Evolutionary conservation across 495 filamentous ascomycete species (phyloP), one percentile per base, ranked within the genome.

Genomic region (Tuber brumale): DNA sequence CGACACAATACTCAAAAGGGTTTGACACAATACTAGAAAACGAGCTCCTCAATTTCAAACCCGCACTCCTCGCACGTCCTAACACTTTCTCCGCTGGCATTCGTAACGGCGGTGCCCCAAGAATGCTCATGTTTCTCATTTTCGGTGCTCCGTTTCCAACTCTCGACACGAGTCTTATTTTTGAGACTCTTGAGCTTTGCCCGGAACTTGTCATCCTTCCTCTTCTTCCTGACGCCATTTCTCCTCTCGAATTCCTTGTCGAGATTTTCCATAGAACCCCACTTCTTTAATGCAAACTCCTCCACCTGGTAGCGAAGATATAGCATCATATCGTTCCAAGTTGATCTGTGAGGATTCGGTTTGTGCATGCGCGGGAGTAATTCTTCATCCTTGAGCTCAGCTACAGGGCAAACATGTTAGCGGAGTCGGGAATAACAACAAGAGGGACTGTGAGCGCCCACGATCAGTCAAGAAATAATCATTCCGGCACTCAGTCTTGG

Each of bases 321-420:
- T 0, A 99, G 89, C 92, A 95, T 95, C 95, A 99, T 98, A 85
- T 95, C 93, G 81, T 97, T 94, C 93, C 93, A 99, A 46, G 94
- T 94, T 0, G 91, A 89, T 82, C 97, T 97, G 83, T 97, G 95
- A 31, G 95, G 95, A 82, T 99, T 99, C 8, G 96, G 95, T 41
- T 89, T 90, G 76, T 92, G 92, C 0, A 99, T 85, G 83, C 94
- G 94, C 1, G 95, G 95, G 5, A 99, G 86, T 16, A 99, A 85
- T 70, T 94, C 93, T 74, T 89, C 87, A 80, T 99, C 95, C 76
- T 89, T 90, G 3, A 98, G 86, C 82, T 97, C 94, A 69, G 93
- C 92, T 93, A 70, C 37, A 69, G n/a, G 57, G 76, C 10, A 35
- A 35, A 66, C 27, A 35, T 66, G 57, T 66, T 35, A 66, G 57